A percentile compares a stretch with the other conserved stretches of the same genome.
Conservation (phyloP, 257 asterid genomes). For the Petunia secreta region DNA sequence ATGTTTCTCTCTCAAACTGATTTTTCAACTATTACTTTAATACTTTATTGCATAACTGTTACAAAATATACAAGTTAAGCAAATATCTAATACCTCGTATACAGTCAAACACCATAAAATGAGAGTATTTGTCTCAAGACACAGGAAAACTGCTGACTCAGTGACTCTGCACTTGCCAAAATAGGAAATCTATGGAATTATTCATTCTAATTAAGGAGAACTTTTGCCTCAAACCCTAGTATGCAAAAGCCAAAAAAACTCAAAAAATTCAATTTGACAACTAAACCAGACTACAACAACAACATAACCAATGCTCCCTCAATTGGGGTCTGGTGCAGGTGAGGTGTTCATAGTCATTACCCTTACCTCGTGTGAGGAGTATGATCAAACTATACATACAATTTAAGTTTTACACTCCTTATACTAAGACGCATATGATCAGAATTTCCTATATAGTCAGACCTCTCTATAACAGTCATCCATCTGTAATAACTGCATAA, state of each 20-base stretch:
- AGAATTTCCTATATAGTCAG: not conserved
- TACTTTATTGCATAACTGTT: not conserved
- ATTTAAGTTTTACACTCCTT: not conserved
- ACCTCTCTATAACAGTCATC: too few relatives aligned
- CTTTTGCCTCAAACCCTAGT: not conserved
- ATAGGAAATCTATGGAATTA: not conserved
- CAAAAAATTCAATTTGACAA: not conserved
- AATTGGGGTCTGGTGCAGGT: too few relatives aligned
- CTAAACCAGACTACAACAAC: not conserved
- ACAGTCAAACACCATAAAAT: not conserved
- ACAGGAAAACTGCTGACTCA: not conserved
- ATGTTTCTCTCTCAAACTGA: not conserved
- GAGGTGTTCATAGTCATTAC: too few relatives aligned
- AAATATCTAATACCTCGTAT: not conserved
- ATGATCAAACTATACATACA: not conserved
- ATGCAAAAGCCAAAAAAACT: not conserved
- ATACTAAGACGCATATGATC: not conserved
- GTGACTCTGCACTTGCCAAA: not conserved
- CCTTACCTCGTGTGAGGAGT: too few relatives aligned
- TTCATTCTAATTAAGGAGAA: conserved; percentile 4
- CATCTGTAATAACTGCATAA: too few relatives aligned
- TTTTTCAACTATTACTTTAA: not conserved
- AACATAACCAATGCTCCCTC: too few relatives aligned
- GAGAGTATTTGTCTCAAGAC: not conserved
- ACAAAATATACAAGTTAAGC: not conserved